These are phyloP conservation scores for Escovopsis sp. DNA, from an alignment of 2,329 filamentous ascomycete species.

Conservation along the genomic window DNA sequence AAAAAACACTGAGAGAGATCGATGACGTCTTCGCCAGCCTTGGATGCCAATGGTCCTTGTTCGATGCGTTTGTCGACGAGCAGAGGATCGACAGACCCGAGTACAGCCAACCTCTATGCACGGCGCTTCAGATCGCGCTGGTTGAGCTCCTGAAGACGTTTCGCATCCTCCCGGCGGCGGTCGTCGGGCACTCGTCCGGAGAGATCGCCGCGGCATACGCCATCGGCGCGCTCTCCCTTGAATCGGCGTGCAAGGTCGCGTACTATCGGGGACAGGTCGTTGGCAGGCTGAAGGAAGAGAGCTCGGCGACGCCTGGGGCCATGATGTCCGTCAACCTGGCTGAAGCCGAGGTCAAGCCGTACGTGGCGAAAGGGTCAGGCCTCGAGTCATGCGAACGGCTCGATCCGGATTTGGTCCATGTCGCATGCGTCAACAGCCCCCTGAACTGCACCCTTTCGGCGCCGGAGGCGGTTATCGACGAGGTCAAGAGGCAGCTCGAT, in stretches of 20 bases:
- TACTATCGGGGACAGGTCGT: conserved; percentile 20
- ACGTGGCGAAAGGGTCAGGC: no score
- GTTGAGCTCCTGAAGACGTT: conserved; percentile 19
- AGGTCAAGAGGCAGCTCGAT: conserved; percentile 8
- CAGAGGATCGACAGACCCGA: conserved; percentile 4
- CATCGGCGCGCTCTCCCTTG: conserved; percentile 15
- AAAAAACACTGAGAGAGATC: conserved; percentile 8
- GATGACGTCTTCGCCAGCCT: background rate
- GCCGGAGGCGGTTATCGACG: conserved; percentile 9
- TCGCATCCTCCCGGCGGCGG: conserved; percentile 15
- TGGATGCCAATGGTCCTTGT: conserved; percentile 2
- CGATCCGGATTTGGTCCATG: conserved; percentile 1
- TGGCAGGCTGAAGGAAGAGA: background rate
- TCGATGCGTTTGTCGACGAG: conserved; percentile 3
- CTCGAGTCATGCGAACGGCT: background rate
- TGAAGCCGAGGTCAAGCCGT: background rate
- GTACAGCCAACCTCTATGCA: conserved; percentile 19
- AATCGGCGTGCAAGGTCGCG: conserved; percentile 18
- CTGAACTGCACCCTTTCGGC: conserved; percentile 15
- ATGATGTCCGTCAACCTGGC: conserved; percentile 4
- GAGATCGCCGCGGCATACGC: conserved; percentile 27
- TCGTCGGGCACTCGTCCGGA: conserved; percentile 24
- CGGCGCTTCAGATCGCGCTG: conserved; percentile 23
- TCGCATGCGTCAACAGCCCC: conserved; percentile 17
- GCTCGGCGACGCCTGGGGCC: background rate